Base-by-base conservation (phyloP, 202 grass and related monocot species). In the Panicum virgatum region DNA sequence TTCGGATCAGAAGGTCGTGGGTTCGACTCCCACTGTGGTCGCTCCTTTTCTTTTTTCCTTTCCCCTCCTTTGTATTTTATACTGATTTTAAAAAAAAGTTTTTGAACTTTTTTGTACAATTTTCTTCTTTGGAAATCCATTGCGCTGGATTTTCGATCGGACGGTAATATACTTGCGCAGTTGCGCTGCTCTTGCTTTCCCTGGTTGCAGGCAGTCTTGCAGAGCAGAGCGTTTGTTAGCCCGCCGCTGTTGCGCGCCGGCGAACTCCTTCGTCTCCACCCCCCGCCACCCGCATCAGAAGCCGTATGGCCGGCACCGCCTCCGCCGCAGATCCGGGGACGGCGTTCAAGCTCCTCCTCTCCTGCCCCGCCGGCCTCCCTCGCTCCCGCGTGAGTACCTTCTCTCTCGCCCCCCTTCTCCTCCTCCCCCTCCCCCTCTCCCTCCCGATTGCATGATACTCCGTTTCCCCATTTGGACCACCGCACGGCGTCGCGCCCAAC, bases 1-100 rank as follows among this genome's bases (percentile, higher is more conserved):
- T 99, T 99, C 97, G 97, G 93, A 99, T 99, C 97, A 96, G 93
- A 99, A 96, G 93, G 93, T 99, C 91, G 51, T 57, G 72, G 51
- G 51, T 74, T 74, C 72, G 72, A 74, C 72, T 57, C 72, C 72
- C 72, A 57, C 72, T 74, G 72, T 74, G 72, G 72, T 74, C 72
- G 34, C 1, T 3, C 18, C n/a, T n/a, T n/a, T n/a, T n/a, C 20
- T 14, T 14, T 7, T 30, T 3, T 5, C 30, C 0, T 6, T 29
- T 14, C 7, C 1, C 12, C 3, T 3, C 47, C 13, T 45, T 45
- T 3, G 9, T 45, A 3, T 15, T 12, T 16, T 15, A 5, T n/a
- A n/a, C n/a, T n/a, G n/a, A n/a, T n/a, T n/a, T n/a, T n/a, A n/a
- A n/a, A n/a, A n/a, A n/a, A n/a, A n/a, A n/a, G n/a, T n/a, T n/a